A percentile compares a stretch with the other conserved stretches of the same genome.
Conservation (phyloP, 345 rosid genomes). For the Citrus sp. region DNA sequence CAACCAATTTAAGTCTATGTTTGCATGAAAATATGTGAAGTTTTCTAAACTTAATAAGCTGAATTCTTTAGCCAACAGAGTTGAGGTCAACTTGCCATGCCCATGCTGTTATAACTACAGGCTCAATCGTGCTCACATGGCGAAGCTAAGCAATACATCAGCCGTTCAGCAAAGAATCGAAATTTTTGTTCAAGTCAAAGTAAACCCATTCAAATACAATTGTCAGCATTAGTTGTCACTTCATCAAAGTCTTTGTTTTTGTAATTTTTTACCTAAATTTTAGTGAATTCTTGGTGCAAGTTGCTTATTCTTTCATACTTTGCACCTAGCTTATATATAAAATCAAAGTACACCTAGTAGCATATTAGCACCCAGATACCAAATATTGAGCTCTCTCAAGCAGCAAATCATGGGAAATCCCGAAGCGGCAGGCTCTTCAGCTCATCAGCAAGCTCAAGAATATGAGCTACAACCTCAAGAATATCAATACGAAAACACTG, state of each 20-base stretch:
- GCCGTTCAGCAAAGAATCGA: neutral
- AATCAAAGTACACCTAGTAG: neutral
- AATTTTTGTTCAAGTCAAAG: constrained; percentile 4
- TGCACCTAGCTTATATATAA: neutral
- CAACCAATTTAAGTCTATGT: neutral
- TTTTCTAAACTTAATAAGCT: neutral
- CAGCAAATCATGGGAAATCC: constrained; percentile 13
- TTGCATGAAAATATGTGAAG: neutral
- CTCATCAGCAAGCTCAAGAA: neutral
- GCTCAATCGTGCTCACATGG: neutral
- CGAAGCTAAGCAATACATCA: neutral
- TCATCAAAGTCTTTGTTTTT: neutral
- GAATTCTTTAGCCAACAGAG: neutral
- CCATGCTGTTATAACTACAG: neutral
- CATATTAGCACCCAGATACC: neutral
- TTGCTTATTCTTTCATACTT: neutral
- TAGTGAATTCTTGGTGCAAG: neutral
- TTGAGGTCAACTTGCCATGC: neutral
- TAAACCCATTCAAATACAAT: neutral
- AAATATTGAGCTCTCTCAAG: no score
- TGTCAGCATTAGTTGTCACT: neutral
- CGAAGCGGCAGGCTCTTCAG: constrained; percentile 12
- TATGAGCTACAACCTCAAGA: constrained; percentile 3
- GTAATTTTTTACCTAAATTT: neutral
- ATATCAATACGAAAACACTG: neutral